phyloP scores from a whole-genome alignment of 2,329 filamentous ascomycete genomes.

The Fusarium sp. region DNA sequence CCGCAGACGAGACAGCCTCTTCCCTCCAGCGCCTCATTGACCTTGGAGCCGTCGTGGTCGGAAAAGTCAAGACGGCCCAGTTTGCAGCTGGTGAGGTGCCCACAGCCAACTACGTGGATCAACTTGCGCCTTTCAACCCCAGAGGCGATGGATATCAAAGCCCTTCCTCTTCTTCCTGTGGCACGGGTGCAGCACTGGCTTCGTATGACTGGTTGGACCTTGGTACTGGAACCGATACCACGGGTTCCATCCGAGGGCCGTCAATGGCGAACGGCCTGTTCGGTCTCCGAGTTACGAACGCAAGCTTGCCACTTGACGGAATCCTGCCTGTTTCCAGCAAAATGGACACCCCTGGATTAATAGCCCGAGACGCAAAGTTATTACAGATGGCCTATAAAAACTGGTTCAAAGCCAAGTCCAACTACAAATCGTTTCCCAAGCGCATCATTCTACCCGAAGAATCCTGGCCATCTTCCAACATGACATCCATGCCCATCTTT shows the following conservation, averaged over 20 bases:
- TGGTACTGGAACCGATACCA: slow-evolving; percentile 57
- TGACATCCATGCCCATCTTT: background rate
- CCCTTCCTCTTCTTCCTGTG: slow-evolving; percentile 54
- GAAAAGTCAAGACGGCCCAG: slow-evolving; percentile 9
- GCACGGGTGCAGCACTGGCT: slow-evolving; percentile 38
- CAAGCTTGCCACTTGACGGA: background rate
- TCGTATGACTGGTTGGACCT: slow-evolving; percentile 59
- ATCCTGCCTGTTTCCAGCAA: background rate
- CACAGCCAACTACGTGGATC: slow-evolving; percentile 56
- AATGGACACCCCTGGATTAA: background rate
- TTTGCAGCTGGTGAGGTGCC: slow-evolving; percentile 1
- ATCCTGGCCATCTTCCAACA: background rate
- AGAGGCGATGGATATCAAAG: slow-evolving; percentile 60
- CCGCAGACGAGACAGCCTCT: background rate
- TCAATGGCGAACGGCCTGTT: slow-evolving; percentile 56
- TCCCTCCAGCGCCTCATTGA: slow-evolving; percentile 13
- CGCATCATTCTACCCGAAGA: background rate
- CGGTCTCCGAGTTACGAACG: slow-evolving; percentile 52
- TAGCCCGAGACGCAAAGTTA: background rate
- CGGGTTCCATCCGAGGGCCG: slow-evolving; percentile 57
- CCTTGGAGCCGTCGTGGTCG: slow-evolving; percentile 1
- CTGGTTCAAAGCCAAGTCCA: background rate
- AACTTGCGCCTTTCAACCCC: slow-evolving; percentile 54
- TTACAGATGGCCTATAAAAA: background rate
- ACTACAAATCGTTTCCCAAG: background rate